Evolutionary conservation across 2,329 filamentous ascomycete genomes (phyloP), one percentile per base, ranked within the genome.

Genomic region (Penicillium crustosum): DNA sequence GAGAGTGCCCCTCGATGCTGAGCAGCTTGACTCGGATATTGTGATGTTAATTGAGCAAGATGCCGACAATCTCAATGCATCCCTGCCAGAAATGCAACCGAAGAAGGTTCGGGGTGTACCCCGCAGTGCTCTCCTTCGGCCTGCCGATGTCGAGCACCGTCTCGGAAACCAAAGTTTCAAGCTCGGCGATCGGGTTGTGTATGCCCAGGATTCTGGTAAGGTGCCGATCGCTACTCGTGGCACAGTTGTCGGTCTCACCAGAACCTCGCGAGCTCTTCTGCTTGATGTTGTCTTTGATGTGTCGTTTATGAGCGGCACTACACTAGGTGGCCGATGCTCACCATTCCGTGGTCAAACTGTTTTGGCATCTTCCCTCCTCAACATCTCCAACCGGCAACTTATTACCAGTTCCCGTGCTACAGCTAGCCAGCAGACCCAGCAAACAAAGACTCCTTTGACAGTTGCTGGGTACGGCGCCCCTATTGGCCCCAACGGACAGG

Each of bases 221-320:
- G 93, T 99, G 1, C 94, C 94, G 1, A 95, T 99, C 67, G 93
- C 90, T 36, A 90, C 90, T 53, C 86, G 89, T 53, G 94, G 95
- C 68, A 97, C 94, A 1, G 91, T 99, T n/a, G 89, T 96, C 56
- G 94, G 94, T 36, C 89, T 97, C 71, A 97, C 92, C 60, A 89
- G 91, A 55, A 97, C 93, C 31, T 83, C 92, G 21, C 89, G 90
- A 55, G 89, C 88, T 27, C 85, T 90, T 47, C 82, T 97, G 57
- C 82, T 99, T 38, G 94, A 99, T 72, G 85, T 97, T 57, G 88
- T 99, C 8, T 99, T 96, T 76, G 95, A 99, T 73, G 85, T 86
- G 13, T 89, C 91, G 0, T 99, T 99, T 76, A 97, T 99, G 93
- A 96, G 92, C 70, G 94, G 94, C 61, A 97, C 93, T 2, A 94